These are phyloP conservation scores for Botrytis fabae DNA, from an alignment of 2,329 filamentous ascomycete species.

Conservation along the genomic window DNA sequence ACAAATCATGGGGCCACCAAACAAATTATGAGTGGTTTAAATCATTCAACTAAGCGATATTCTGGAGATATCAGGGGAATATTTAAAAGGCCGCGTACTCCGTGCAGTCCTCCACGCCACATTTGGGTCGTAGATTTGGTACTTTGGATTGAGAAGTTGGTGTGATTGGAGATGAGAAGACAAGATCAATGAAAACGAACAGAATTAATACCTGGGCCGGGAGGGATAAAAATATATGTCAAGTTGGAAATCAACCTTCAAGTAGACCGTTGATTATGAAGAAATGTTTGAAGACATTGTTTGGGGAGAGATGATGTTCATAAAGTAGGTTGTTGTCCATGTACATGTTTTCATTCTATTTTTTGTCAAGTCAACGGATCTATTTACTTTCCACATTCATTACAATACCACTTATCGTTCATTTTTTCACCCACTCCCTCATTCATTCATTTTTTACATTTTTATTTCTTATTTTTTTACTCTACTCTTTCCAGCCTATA, in stretches of 20 bases:
- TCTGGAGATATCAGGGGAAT: not conserved
- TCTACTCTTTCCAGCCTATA: not conserved
- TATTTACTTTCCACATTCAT: not conserved
- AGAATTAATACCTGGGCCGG: not conserved
- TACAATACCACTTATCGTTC: not conserved
- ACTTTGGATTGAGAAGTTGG: not conserved
- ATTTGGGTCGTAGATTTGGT: not conserved
- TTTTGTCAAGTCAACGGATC: not conserved
- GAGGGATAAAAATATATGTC: not conserved
- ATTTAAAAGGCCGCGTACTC: not conserved
- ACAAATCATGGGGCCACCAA: not conserved
- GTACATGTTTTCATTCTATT: not conserved
- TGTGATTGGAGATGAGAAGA: not conserved
- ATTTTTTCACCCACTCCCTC: not conserved
- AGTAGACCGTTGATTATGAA: not conserved
- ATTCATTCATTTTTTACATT: not conserved
- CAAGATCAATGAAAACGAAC: not conserved
- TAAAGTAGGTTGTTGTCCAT: slow-evolving; percentile 3
- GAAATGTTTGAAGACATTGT: not conserved
- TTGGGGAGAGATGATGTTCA: not conserved
- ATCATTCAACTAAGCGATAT: not conserved
- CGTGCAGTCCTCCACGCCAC: not conserved
- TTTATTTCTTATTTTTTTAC: not conserved
- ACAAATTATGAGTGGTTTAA: not conserved
- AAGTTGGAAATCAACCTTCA: not conserved